Percentiles rank a stretch among this genome's conserved stretches.
Conservation (phyloP, 75 land plant genomes). For the Sequoia sempervirens region DNA sequence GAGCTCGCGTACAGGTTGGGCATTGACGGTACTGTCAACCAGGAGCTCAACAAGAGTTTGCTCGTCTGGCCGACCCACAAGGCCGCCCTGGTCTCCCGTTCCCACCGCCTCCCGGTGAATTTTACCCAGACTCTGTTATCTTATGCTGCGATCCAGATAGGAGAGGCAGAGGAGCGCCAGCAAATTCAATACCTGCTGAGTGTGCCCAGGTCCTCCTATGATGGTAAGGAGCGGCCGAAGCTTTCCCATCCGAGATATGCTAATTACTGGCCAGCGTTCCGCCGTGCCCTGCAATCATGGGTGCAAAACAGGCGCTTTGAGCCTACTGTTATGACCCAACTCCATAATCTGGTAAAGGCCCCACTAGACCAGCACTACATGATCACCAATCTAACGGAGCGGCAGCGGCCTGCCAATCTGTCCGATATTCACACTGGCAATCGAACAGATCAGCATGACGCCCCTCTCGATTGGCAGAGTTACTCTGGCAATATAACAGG, state of each 20-base stretch:
- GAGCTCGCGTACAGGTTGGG: conserved; percentile 5
- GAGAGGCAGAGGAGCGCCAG: conserved; percentile 18
- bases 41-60: background rate
- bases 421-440: background rate
- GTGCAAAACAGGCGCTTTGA: conserved; percentile 35
- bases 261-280: conserved; percentile 44
- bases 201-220: background rate
- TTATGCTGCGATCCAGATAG: conserved; percentile 34
- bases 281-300: conserved; percentile 35
- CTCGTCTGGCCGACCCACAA: background rate
- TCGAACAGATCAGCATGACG: background rate
- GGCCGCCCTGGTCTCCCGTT: background rate
- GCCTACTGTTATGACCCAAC: conserved; percentile 44
- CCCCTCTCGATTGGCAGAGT: no score
- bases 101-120: background rate
- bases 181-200: conserved; percentile 30
- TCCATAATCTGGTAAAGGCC: conserved; percentile 27
- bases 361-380: conserved; percentile 41
- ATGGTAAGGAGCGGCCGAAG: background rate
- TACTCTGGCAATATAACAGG: background rate
- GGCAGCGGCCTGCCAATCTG: no score
- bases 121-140: conserved; percentile 35
- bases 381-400: background rate
- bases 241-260: conserved; percentile 30
- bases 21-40: background rate